phyloP scores from a whole-genome alignment of 2,329 filamentous ascomycete species.

The Didymella segeticola region DNA sequence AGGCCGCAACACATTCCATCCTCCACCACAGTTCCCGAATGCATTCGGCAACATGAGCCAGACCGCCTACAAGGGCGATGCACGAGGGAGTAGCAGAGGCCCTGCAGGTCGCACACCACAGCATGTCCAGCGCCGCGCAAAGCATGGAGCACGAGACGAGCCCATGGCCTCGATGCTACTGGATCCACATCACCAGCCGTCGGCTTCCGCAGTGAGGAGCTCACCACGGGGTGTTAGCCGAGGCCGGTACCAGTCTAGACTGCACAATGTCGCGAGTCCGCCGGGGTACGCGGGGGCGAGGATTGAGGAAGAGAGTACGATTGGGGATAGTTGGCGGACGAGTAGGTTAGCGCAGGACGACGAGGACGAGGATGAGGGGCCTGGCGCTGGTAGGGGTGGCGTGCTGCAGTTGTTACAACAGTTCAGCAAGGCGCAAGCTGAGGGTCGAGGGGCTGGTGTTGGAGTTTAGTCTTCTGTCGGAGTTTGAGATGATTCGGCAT shows the following conservation, averaged over 20 bases:
- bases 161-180: conserved; percentile 76
- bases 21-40: conserved; percentile 76
- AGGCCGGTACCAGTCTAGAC: conserved; percentile 52
- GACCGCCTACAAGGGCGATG: conserved; percentile 61
- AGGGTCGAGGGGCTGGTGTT: conserved; percentile 52
- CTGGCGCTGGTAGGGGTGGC: conserved; percentile 57
- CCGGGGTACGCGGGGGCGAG: conserved; percentile 25
- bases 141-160: conserved; percentile 50
- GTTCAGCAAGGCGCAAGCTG: conserved; percentile 68
- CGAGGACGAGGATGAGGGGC: conserved; percentile 55
- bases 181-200: conserved; percentile 77
- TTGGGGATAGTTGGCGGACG: conserved; percentile 65
- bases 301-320: conserved; percentile 63
- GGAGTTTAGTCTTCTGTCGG: conserved; percentile 30
- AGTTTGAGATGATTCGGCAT: background rate
- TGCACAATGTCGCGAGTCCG: conserved; percentile 32
- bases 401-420: conserved; percentile 72
- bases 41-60: conserved; percentile 56
- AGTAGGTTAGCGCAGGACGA: conserved; percentile 53
- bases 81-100: conserved; percentile 36
- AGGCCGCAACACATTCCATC: conserved; percentile 69
- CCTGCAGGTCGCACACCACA: conserved; percentile 35
- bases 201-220: conserved; percentile 54
- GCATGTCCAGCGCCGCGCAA: conserved; percentile 34
- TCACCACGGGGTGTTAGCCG: conserved; percentile 56